These are phyloP conservation scores for Arachis hypogaea DNA, from an alignment of 306 rosid species.

Conservation along the genomic window DNA sequence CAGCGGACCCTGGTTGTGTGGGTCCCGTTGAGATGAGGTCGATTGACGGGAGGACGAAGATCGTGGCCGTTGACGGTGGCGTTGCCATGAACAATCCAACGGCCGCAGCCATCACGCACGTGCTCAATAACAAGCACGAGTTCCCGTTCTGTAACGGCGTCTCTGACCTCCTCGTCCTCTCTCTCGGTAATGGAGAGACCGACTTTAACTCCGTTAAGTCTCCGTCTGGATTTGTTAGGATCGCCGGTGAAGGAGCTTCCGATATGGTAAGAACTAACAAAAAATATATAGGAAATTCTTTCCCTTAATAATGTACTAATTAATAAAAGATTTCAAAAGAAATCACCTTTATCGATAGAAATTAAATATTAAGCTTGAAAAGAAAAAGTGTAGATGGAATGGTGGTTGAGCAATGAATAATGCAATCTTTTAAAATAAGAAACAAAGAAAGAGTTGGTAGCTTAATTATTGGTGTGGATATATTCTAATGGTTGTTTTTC, in stretches of 20 bases:
- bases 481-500: slow-evolving; percentile 4
- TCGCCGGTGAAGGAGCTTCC: slow-evolving; percentile 91
- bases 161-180: slow-evolving; percentile 73
- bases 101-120: slow-evolving; percentile 87
- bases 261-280: slow-evolving; percentile 67
- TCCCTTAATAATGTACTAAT: neutral
- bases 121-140: slow-evolving; percentile 87
- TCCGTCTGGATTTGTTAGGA: slow-evolving; percentile 53
- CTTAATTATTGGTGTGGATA: slow-evolving; percentile 37
- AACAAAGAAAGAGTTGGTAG: slow-evolving; percentile 14
- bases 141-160: slow-evolving; percentile 83
- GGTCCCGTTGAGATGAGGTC: slow-evolving; percentile 59
- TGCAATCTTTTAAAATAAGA: neutral
- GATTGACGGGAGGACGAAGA: slow-evolving; percentile 67
- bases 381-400: slow-evolving; percentile 8
- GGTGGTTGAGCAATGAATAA: slow-evolving; percentile 41
- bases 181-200: slow-evolving; percentile 89
- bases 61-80: slow-evolving; percentile 81
- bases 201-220: slow-evolving; percentile 55
- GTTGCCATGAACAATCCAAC: slow-evolving; percentile 93
- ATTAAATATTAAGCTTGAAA: neutral
- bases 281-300: neutral
- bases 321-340: no score
- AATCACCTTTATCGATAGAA: no score
- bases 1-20: slow-evolving; percentile 39